Conservation (phyloP, 1,139 yeast species). For the Geotrichum klebahnii region DNA sequence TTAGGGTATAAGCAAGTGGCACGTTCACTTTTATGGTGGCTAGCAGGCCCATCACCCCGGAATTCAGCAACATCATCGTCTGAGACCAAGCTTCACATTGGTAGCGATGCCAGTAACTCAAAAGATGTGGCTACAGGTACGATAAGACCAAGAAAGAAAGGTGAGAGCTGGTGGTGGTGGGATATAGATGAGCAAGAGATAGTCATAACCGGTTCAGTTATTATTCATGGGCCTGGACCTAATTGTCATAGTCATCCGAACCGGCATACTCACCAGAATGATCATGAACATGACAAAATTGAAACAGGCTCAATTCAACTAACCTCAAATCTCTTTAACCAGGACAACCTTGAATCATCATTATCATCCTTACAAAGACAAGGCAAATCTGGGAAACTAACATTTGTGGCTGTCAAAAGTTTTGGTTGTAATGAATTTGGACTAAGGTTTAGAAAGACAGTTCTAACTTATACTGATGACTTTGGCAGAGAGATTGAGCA, state of each 20-base stretch:
- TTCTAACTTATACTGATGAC: slow-evolving; percentile 6
- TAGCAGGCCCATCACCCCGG: slow-evolving; percentile 1
- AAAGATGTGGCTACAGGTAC: neutral
- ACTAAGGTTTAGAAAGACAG: slow-evolving; percentile 6
- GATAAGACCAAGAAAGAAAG: neutral
- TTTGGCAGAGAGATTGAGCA: slow-evolving; percentile 6
- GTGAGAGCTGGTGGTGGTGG: slow-evolving; percentile 10
- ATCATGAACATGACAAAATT: neutral
- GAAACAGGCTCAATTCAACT: neutral
- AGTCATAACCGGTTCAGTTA: slow-evolving; percentile 1
- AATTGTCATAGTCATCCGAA: slow-evolving; percentile 2
- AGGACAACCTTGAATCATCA: too few species aligned
- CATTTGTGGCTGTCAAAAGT: slow-evolving; percentile 10
- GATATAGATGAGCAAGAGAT: slow-evolving; percentile 11
- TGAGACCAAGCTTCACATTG: slow-evolving; percentile 3
- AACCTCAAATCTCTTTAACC: neutral
- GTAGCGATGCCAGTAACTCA: neutral
- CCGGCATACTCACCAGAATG: neutral
- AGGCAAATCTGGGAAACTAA: neutral
- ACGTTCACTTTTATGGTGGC: slow-evolving; percentile 7
- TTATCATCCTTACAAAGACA: too few species aligned
- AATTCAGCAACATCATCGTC: neutral
- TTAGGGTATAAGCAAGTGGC: slow-evolving; percentile 2
- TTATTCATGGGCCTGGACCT: slow-evolving; percentile 10
- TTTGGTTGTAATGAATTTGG: slow-evolving; percentile 3